Conservation (phyloP, 202 grass and related monocot species). For the Cymbopogon flexuosus region DNA sequence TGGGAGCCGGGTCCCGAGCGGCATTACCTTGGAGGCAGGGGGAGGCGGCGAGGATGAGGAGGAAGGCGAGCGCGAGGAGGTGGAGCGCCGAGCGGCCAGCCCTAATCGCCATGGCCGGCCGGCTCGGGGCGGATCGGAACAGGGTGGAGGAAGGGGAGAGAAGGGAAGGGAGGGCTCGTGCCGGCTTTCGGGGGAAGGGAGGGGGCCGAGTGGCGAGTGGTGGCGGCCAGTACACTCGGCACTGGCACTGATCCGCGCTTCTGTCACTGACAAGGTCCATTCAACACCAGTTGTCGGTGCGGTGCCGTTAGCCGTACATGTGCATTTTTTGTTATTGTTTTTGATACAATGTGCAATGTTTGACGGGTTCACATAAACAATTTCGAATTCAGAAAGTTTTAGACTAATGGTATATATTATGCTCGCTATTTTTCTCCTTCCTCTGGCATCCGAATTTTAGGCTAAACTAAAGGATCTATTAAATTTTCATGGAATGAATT, state of each 20-base stretch:
- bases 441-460: not conserved
- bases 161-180: not conserved
- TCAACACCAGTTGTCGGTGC: constrained; percentile 9
- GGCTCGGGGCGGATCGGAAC: constrained; percentile 27
- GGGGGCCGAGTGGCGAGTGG: not conserved
- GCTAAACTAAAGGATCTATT: not conserved
- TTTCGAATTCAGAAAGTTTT: not conserved
- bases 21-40: constrained; percentile 20
- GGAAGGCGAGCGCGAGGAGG: not conserved
- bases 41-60: constrained; percentile 16
- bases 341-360: not conserved
- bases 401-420: not conserved
- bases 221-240: constrained; percentile 4
- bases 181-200: not conserved
- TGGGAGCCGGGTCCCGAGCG: not conserved
- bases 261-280: constrained; percentile 8
- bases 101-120: constrained; percentile 37
- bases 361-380: not conserved
- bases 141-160: not conserved
- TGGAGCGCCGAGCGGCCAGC: constrained; percentile 17
- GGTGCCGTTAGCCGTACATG: constrained; percentile 1
- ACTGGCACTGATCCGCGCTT: not conserved
- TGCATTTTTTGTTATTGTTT: too few relatives aligned
- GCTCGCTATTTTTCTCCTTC: not conserved
- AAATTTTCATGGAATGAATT: not conserved